Evolutionary conservation across 352 stramenopile genomes (phyloP), one percentile per base, ranked within the genome.

Genomic region (Phytophthora citricola): DNA sequence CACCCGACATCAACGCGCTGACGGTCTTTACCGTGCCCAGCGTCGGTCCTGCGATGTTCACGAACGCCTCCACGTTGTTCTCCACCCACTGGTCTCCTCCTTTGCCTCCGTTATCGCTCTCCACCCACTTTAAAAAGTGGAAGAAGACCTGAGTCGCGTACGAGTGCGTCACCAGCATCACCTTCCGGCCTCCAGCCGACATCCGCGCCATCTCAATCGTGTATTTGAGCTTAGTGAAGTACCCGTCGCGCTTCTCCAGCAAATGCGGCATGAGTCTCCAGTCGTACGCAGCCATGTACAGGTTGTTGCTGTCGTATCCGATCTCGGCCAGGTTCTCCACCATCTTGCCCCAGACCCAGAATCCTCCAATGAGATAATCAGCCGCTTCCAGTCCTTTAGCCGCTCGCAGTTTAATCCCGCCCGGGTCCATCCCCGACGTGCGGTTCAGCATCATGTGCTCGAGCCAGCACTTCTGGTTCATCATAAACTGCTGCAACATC

Each of bases 71-170:
- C 15, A 99, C 58, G 75, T 98, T 84, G 31, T 91, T 77, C 43
- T 98, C 92, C 4, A 98, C 89, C 97, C 97, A 99, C n/a, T 90
- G 54, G 14, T 87, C 79, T 2, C 95, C 94, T 34, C 83, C 91
- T n/a, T 86, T 87, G 34, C 91, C 91, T 32, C 91, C 92, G 6
- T 87, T 79, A 7, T 89, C 55, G 45, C 79, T 91, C 44, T 97
- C 92, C 45, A 98, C 95, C 97, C 97, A 99, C 50, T 97, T 86
- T 54, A 98, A 89, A 63, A 99, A 99, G 76, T 97, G 97, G 47
- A 97, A 87, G n/a, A 95, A 79, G 9, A 98, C 80, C 39, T 97
- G 91, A 8, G 80, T 87, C 8, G 92, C 95, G 76, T 98, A 98
- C 47, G 89, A 98, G 73, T 99, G 97, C 8, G 90, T 90, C 15